Percentiles rank a stretch among this genome's conserved stretches.
Evolutionary conservation across 2,329 filamentous ascomycete genomes (phyloP).

Genomic region (Alternaria longipes): DNA sequence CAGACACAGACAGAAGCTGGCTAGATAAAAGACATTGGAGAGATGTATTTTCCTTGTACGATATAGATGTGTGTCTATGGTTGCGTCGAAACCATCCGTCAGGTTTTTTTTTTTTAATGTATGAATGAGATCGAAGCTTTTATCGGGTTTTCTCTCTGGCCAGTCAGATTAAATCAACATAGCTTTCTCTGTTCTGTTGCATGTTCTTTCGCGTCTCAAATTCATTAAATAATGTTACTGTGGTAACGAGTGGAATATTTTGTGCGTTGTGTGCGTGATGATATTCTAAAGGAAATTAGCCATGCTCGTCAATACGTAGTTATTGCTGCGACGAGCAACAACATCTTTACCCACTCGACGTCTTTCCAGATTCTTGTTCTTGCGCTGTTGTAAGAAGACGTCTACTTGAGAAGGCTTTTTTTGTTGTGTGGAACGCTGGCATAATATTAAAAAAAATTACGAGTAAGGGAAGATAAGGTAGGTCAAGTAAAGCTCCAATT

Average conservation of each 20-base stretch:
- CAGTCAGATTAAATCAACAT: no score
- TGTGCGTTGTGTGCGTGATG: neutral
- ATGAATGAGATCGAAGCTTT: neutral
- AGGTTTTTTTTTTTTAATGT: neutral
- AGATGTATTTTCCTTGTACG: neutral
- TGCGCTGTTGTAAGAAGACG: no score
- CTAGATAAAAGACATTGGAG: neutral
- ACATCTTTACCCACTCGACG: neutral
- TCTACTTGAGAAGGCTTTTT: neutral
- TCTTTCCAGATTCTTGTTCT: neutral
- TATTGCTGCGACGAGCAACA: neutral
- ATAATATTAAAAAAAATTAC: no score
- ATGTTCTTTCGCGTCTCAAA: neutral
- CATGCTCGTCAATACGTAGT: neutral
- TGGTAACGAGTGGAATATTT: no score
- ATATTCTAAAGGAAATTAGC: neutral
- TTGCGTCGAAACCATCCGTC: neutral
- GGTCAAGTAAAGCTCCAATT: no score
- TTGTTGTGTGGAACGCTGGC: neutral
- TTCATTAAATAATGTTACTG: neutral
- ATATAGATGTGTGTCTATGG: neutral
- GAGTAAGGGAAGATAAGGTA: no score
- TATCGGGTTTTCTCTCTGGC: no score
- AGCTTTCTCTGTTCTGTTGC: neutral
- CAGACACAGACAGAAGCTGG: slow-evolving; percentile 1